Base-by-base conservation (phyloP, 2,329 filamentous ascomycete genomes). In the Zalaria sp. region DNA sequence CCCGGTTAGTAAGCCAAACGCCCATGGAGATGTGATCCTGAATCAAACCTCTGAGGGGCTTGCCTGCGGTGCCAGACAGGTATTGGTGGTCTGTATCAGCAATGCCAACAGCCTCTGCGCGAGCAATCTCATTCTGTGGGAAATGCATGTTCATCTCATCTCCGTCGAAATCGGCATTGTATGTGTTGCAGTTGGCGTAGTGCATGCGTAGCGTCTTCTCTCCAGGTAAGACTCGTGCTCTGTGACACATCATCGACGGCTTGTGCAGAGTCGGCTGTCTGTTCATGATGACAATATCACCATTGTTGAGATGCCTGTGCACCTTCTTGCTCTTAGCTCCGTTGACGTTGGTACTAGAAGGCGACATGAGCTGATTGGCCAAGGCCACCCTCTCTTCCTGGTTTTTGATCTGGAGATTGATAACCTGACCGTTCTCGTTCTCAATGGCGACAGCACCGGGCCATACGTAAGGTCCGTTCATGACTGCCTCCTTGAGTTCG, bases 131-230 rank as follows among this genome's bases (percentile, higher is more conserved):
- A 52, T 94, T 96, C 54, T 98, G 91, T 1, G 91, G 91, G 56
- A 98, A 96, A 64, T 98, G 91, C 88, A 98, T 93, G 61, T 98
- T 98, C 91, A 98, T 98, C 63, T 98, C 91, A 58, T 98, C 91
- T 61, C 91, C 91, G 56, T 98, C 93, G 57, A 98, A 98, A 71
- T 98, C 91, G 28, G 91, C 91, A 54, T 98, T 98, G 71, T 98
- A 98, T 0, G 91, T 95, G 57, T 98, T 98, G 62, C 91, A 96
- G 61, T 98, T 98, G 54, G 91, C 89, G 64, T 98, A 98, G 67
- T 98, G 91, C 89, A 98, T 96, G 50, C 91, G 87, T 58, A 98
- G 88, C 0, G 91, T 96, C 65, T 93, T 93, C 61, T 98, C 93
- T 31, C 87, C 88, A 0, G 86, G 84, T 11, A 98, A 67, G 4